phyloP scores from a whole-genome alignment of 352 stramenopile species.

The Phytophthora boehmeriae region DNA sequence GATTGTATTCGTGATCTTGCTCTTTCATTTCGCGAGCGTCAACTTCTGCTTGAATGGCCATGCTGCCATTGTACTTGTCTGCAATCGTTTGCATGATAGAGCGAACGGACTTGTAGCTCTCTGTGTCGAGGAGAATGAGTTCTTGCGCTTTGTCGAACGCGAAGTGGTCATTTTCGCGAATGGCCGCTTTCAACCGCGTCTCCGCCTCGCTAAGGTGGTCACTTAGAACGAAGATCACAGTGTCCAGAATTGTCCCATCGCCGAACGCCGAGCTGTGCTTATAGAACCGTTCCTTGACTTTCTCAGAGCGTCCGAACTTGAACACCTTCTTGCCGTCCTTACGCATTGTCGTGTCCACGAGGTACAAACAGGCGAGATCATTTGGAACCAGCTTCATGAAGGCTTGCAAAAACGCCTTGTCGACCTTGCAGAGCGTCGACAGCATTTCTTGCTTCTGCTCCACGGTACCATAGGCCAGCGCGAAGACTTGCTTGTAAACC shows the following conservation, averaged over 20 bases:
- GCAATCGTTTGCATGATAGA: slow-evolving; percentile 17
- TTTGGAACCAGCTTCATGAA: slow-evolving; percentile 13
- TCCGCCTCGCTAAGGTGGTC: slow-evolving; percentile 12
- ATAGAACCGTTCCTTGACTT: slow-evolving; percentile 10
- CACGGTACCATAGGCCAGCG: slow-evolving; percentile 5
- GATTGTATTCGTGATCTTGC: slow-evolving; percentile 1
- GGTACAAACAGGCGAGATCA: slow-evolving; percentile 13
- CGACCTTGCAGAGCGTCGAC: slow-evolving; percentile 4
- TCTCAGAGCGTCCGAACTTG: slow-evolving; percentile 12
- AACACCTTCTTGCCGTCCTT: slow-evolving; percentile 14
- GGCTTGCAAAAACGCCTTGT: slow-evolving; percentile 5
- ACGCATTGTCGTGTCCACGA: slow-evolving; percentile 14
- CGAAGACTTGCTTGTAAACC: slow-evolving; percentile 8
- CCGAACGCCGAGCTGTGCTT: slow-evolving; percentile 10
- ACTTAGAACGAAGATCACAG: slow-evolving; percentile 7
- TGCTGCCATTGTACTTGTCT: slow-evolving; percentile 4
- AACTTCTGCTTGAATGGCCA: slow-evolving; percentile 1
- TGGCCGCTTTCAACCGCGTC: not conserved
- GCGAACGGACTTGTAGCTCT: slow-evolving; percentile 2
- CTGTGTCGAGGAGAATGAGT: slow-evolving; percentile 1
- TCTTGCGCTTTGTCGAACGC: slow-evolving; percentile 3
- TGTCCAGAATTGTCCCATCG: slow-evolving; percentile 5
- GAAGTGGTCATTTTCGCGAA: slow-evolving; percentile 8
- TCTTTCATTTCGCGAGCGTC: slow-evolving; percentile 4
- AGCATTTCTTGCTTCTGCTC: slow-evolving; percentile 13